Base-by-base conservation (phyloP, 1,284 basidiomycete genomes). In the Irpex sp. region DNA sequence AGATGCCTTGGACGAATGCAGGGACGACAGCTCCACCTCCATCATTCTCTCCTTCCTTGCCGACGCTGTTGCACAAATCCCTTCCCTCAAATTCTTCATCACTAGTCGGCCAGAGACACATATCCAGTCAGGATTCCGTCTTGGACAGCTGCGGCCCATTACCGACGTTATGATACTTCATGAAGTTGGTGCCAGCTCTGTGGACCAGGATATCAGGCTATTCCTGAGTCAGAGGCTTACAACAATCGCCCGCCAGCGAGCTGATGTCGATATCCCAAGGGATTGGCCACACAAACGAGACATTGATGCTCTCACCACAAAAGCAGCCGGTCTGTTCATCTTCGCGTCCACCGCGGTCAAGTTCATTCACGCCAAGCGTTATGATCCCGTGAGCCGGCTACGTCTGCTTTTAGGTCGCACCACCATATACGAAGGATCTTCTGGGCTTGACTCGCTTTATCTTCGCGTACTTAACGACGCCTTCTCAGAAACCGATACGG, bases 1-100 rank as follows among this genome's bases (percentile, higher is more conserved):
- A 26, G 72, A 74, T 57, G 72, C 72, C 1, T 60, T 74, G 5
- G 72, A 74, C 59, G 72, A 73, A 62, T 71, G 72, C 62, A 59
- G 63, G 15, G 67, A 71, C 54, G 49, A 63, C 11, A 62, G 61
- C 9, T 19, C 68, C 1, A 60, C 62, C n/a, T 69, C 68, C n/a
- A 66, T 63, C 0, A 65, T 68, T 26, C 39, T 71, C 8, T 58
- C 63, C 3, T 54, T 65, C 1, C 60, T 70, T n/a, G 63, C 66
- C 15, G 26, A 8, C 3, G 17, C 58, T 26, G 49, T 21, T 5
- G 49, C 11, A 21, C 49, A 21, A 3, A 56, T 67, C 3, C 57
- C 60, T 9, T 60, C 63, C 0, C 47, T 71, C 37, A 65, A 63
- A 36, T 68, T 73, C 33, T 37, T 72, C 17, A 61, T 72, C 37